Evolutionary conservation across 2,329 filamentous ascomycete species (phyloP).

Genomic region (Xylariaceae sp.): DNA sequence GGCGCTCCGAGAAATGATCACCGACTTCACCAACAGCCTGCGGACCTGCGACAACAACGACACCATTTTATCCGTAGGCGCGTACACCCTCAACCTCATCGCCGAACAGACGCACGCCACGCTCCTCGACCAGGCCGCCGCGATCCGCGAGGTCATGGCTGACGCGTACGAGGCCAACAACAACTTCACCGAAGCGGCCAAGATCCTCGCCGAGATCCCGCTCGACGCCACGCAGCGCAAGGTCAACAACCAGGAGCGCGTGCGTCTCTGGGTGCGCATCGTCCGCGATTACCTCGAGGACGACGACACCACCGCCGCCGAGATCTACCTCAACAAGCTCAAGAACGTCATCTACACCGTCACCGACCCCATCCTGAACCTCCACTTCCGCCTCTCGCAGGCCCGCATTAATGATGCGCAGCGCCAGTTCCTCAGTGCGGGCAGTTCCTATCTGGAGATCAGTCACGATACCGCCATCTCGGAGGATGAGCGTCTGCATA

Average conservation of each 20-base stretch:
- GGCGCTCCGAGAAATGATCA: slow-evolving; percentile 65
- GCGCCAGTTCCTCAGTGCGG: slow-evolving; percentile 81
- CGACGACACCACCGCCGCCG: slow-evolving; percentile 80
- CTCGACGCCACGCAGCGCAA: slow-evolving; percentile 85
- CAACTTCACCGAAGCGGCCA: slow-evolving; percentile 73
- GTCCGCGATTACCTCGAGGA: slow-evolving; percentile 91
- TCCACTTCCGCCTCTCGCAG: slow-evolving; percentile 87
- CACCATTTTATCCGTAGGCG: slow-evolving; percentile 67
- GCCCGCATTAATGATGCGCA: slow-evolving; percentile 90
- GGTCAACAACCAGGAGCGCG: slow-evolving; percentile 76
- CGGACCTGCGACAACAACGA: slow-evolving; percentile 53
- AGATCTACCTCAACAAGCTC: slow-evolving; percentile 86
- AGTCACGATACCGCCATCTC: slow-evolving; percentile 73
- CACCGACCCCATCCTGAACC: slow-evolving; percentile 63
- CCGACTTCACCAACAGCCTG: slow-evolving; percentile 60
- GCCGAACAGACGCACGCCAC: slow-evolving; percentile 57
- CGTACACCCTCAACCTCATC: slow-evolving; percentile 65
- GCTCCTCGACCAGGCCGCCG: slow-evolving; percentile 79
- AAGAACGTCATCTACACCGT: slow-evolving; percentile 86
- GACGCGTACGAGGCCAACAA: slow-evolving; percentile 77
- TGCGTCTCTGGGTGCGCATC: slow-evolving; percentile 85
- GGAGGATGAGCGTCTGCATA: slow-evolving; percentile 78
- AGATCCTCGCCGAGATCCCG: slow-evolving; percentile 73
- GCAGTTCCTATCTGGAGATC: slow-evolving; percentile 81
- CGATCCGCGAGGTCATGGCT: slow-evolving; percentile 74